Evolutionary conservation across 768 basidiomycete species (phyloP).

Genomic region (Porpolomopsis calyptriformis): DNA sequence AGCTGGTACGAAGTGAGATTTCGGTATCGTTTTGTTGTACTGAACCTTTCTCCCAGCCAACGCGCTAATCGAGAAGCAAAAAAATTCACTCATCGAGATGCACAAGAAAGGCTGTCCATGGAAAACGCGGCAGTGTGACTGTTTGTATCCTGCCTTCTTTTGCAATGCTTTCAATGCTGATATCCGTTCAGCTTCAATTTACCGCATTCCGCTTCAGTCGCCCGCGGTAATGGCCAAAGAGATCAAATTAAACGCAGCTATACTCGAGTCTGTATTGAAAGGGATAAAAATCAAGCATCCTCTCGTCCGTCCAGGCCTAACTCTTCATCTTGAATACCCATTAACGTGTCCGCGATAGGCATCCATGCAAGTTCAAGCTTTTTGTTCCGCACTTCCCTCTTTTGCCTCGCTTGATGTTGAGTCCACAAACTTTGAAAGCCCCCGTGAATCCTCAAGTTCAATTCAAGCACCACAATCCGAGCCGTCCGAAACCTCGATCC

Average conservation of each 20-base stretch:
- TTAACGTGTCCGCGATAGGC: conserved; percentile 31
- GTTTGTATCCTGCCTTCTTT: conserved; percentile 29
- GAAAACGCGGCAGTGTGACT: conserved; percentile 71
- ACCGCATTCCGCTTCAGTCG: conserved; percentile 62
- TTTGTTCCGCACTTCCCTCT: conserved; percentile 37
- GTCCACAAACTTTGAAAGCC: conserved; percentile 6
- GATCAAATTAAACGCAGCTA: conserved; percentile 43
- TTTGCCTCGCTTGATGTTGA: conserved; percentile 15
- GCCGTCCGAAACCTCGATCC: conserved; percentile 32
- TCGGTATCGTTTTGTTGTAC: conserved; percentile 4
- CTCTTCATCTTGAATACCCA: background rate
- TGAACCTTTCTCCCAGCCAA: conserved; percentile 36
- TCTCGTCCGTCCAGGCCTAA: conserved; percentile 37
- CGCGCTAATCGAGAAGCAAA: conserved; percentile 65
- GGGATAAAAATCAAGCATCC: conserved; percentile 60
- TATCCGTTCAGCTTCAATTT: conserved; percentile 43
- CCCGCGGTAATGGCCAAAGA: conserved; percentile 53
- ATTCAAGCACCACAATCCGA: conserved; percentile 6
- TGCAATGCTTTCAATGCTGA: conserved; percentile 1
- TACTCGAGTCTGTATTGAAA: conserved; percentile 42
- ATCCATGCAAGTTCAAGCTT: conserved; percentile 41
- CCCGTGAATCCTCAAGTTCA: conserved; percentile 1
- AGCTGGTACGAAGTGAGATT: conserved; percentile 52
- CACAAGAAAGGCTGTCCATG: conserved; percentile 83
- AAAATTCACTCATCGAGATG: conserved; percentile 46